Evolutionary conservation across 148 eudicot genomes (phyloP).

Genomic region (Arbutus unedo): DNA sequence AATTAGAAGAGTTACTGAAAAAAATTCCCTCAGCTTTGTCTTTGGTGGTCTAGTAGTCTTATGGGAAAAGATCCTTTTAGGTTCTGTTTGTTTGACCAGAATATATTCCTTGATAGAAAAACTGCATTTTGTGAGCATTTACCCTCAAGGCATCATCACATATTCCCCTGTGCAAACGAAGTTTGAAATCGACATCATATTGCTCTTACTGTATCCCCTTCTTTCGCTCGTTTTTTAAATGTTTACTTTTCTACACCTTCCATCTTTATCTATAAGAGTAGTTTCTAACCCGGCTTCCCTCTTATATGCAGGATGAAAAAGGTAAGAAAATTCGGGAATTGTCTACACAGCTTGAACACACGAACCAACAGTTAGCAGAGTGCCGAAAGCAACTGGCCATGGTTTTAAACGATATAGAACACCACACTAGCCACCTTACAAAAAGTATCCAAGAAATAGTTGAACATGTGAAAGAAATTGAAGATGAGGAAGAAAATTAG

Average conservation of each 20-base stretch:
- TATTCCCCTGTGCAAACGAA: background rate
- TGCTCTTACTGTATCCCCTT: background rate
- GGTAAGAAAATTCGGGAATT: conserved; percentile 23
- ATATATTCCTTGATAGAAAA: background rate
- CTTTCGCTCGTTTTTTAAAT: background rate
- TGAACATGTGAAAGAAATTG: conserved; percentile 18
- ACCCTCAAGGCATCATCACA: background rate
- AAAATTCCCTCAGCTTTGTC: background rate
- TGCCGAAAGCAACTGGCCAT: conserved; percentile 15
- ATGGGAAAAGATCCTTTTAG: background rate
- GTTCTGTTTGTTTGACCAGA: background rate
- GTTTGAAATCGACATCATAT: background rate
- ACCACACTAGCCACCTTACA: conserved; percentile 19
- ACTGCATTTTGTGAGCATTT: conserved; percentile 1
- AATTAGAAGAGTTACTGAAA: background rate
- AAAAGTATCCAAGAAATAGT: conserved; percentile 16
- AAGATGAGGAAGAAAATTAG: conserved; percentile 14
- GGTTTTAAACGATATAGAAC: conserved; percentile 19
- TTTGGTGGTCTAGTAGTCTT: background rate
- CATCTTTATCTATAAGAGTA: background rate
- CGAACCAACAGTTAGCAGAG: conserved; percentile 20
- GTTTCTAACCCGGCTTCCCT: background rate
- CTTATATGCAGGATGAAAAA: conserved; percentile 17
- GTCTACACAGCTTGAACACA: conserved; percentile 10
- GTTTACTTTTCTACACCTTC: background rate